Conservation (phyloP, 2,329 filamentous ascomycete species). For the Fusarium poae region DNA sequence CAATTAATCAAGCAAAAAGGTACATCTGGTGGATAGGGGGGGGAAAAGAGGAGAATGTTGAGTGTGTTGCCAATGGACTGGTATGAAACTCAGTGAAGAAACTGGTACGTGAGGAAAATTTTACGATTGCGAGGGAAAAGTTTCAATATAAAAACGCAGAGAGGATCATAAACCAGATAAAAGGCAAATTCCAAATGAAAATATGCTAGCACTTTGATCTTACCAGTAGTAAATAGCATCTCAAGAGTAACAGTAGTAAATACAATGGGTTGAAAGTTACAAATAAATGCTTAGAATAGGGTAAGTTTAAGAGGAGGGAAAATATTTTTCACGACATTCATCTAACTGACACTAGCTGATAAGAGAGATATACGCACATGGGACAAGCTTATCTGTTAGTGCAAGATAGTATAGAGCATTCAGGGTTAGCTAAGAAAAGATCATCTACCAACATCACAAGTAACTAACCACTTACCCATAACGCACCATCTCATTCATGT, state of each 20-base stretch:
- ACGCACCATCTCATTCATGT: too few species aligned
- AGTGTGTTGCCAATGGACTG: neutral
- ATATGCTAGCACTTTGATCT: too few species aligned
- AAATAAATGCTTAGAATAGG: neutral
- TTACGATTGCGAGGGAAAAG: too few species aligned
- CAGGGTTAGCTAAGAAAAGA: neutral
- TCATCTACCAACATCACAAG: too few species aligned
- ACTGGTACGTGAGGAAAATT: too few species aligned
- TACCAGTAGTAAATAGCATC: neutral
- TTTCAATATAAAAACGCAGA: neutral
- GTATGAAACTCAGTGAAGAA: too few species aligned
- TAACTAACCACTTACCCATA: too few species aligned
- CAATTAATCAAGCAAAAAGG: neutral
- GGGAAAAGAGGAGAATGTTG: too few species aligned
- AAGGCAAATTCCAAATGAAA: neutral
- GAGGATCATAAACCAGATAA: rapidly evolving
- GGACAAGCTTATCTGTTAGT: neutral
- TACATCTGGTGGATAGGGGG: too few species aligned
- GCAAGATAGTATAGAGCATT: neutral
- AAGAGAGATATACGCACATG: rapidly evolving
- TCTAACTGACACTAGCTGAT: neutral
- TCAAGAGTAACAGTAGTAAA: too few species aligned
- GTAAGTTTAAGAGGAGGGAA: neutral
- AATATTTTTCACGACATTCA: neutral
- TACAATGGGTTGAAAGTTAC: too few species aligned